phyloP scores from a whole-genome alignment of 192 early-diverging fungal species.

The Umbelopsis ramanniana region DNA sequence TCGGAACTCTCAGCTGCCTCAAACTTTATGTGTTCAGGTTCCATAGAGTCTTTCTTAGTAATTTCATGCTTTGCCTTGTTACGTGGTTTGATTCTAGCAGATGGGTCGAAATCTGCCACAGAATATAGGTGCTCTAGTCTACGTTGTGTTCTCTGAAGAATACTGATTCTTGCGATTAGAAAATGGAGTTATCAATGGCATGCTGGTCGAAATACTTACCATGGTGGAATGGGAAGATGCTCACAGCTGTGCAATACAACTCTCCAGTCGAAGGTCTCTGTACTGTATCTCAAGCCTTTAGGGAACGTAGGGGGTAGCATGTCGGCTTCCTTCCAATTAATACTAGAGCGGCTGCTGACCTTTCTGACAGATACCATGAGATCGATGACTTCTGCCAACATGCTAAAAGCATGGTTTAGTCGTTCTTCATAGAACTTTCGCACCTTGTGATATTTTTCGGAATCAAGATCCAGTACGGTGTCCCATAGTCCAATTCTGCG shows the following conservation, averaged over 20 bases:
- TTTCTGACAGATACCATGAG: background rate
- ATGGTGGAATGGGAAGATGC: background rate
- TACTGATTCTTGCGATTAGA: too few species aligned
- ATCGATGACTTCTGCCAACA: background rate
- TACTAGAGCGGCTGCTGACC: background rate
- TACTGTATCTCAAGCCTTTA: background rate
- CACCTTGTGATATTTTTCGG: background rate
- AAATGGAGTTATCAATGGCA: too few species aligned
- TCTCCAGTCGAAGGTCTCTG: slow-evolving; percentile 6
- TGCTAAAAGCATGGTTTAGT: background rate
- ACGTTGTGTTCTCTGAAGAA: too few species aligned
- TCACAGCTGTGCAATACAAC: background rate
- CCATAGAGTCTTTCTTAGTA: too few species aligned
- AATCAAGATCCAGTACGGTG: background rate
- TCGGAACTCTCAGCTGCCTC: too few species aligned
- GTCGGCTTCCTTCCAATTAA: background rate
- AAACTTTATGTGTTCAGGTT: too few species aligned
- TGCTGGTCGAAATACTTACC: too few species aligned
- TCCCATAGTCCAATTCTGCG: background rate
- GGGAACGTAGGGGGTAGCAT: background rate
- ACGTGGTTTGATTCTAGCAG: too few species aligned
- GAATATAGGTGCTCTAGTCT: too few species aligned
- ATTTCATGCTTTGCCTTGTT: too few species aligned
- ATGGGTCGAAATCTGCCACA: too few species aligned
- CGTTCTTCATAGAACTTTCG: background rate